phyloP scores from a whole-genome alignment of 176 grass and related monocot genomes.

The Cocos nucifera region DNA sequence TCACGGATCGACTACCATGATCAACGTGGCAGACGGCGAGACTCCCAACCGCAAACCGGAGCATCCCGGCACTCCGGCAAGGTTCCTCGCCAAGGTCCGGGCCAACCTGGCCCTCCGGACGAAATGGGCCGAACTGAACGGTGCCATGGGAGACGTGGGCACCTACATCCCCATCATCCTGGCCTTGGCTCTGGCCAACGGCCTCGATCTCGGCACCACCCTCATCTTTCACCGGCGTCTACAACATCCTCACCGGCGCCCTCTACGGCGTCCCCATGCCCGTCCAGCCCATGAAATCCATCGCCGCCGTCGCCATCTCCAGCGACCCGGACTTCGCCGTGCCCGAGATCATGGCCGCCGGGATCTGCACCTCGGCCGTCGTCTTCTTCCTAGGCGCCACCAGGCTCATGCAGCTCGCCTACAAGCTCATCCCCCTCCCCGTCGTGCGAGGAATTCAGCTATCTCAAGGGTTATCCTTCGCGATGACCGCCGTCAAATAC shows the following conservation, averaged over 20 bases:
- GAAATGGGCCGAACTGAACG: conserved; percentile 29
- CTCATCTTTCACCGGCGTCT: conserved; percentile 45
- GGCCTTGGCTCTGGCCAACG: conserved; percentile 26
- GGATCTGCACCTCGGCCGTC: conserved; percentile 49
- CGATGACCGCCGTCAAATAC: conserved; percentile 79
- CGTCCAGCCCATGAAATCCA: conserved; percentile 33
- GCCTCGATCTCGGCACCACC: conserved; percentile 41
- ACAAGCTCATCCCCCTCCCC: conserved; percentile 70
- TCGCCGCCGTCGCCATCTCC: conserved; percentile 36
- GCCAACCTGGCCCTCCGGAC: conserved; percentile 14
- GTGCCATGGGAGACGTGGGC: conserved; percentile 40
- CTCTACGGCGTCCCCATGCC: conserved; percentile 50
- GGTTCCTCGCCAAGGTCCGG: neutral
- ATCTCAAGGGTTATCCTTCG: conserved; percentile 75
- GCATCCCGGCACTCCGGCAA: neutral
- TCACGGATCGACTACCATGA: neutral
- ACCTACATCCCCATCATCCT: conserved; percentile 51
- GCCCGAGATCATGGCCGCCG: conserved; percentile 68
- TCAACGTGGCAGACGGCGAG: neutral
- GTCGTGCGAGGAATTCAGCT: conserved; percentile 92
- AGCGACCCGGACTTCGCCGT: conserved; percentile 26
- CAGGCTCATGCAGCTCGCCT: conserved; percentile 57
- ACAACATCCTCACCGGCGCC: conserved; percentile 41
- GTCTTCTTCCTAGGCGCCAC: conserved; percentile 67
- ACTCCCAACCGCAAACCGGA: neutral